Conservation (phyloP, 305 asterid species). For the Stenogyne calaminthoides region DNA sequence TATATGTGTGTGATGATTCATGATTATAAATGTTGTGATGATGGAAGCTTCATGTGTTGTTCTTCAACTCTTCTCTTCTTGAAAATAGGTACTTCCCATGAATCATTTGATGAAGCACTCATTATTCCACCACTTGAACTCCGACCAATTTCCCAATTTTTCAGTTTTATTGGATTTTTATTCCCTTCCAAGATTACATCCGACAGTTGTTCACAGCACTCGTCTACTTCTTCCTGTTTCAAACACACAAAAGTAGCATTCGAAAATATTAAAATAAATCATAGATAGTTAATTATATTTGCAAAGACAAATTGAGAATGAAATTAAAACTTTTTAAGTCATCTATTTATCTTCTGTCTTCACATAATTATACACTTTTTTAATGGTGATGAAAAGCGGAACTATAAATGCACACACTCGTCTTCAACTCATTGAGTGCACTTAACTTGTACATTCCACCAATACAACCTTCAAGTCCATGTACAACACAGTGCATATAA, state of each 20-base stretch:
- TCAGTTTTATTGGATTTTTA: constrained; percentile 32
- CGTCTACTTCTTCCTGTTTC: constrained; percentile 40
- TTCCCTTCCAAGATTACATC: constrained; percentile 20
- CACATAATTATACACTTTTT: background rate
- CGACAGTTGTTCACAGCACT: constrained; percentile 39
- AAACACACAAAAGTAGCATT: background rate
- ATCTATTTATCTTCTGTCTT: background rate
- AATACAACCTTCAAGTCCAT: too few relatives aligned
- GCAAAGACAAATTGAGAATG: background rate
- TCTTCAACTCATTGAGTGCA: background rate
- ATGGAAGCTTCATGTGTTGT: constrained; percentile 45
- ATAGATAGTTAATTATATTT: background rate
- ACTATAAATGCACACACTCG: background rate
- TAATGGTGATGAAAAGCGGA: too few relatives aligned
- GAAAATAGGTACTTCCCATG: constrained; percentile 35
- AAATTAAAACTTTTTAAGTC: background rate
- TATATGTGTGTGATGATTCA: background rate
- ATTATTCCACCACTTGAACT: constrained; percentile 27
- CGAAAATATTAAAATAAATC: too few relatives aligned
- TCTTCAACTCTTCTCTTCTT: constrained; percentile 51
- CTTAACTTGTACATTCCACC: background rate
- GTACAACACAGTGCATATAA: too few relatives aligned
- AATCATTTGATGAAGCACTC: constrained; percentile 41
- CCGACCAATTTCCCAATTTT: constrained; percentile 17
- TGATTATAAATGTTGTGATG: constrained; percentile 26